Conservation (phyloP, 1,139 yeast species). For the Sugiyamaella neomexicana region DNA sequence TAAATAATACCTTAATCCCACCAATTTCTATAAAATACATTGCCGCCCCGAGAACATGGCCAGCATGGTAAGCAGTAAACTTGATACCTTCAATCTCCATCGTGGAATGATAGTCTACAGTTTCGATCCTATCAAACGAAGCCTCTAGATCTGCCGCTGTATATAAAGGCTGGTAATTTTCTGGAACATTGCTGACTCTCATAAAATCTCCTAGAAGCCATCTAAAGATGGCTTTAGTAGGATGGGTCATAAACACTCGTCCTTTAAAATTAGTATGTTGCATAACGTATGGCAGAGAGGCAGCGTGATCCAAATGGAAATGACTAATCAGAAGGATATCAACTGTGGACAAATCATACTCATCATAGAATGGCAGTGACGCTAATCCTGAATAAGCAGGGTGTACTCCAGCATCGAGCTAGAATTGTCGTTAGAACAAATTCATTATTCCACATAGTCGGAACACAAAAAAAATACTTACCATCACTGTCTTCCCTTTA, state of each 20-base stretch:
- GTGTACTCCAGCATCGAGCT: constrained; percentile 92
- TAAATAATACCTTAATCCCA: constrained; percentile 81
- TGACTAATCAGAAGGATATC: constrained; percentile 88
- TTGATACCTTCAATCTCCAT: constrained; percentile 90
- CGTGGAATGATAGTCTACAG: constrained; percentile 93
- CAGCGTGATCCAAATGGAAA: constrained; percentile 97
- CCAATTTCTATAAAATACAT: constrained; percentile 96
- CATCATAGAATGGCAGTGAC: constrained; percentile 92
- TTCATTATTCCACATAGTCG: no score
- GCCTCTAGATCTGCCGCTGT: constrained; percentile 87
- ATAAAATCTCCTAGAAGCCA: constrained; percentile 96
- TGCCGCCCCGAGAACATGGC: constrained; percentile 98
- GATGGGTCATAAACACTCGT: constrained; percentile 97
- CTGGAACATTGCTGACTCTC: constrained; percentile 67
- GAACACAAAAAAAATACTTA: constrained; percentile 17
- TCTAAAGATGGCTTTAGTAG: constrained; percentile 94
- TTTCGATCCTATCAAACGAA: constrained; percentile 87
- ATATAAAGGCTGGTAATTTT: constrained; percentile 54
- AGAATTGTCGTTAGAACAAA: constrained; percentile 18
- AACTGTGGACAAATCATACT: constrained; percentile 82
- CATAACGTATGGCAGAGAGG: constrained; percentile 96
- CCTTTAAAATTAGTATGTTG: constrained; percentile 94
- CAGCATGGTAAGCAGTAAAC: constrained; percentile 98
- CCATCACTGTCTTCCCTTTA: constrained; percentile 94
- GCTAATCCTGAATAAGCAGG: constrained; percentile 92